These are phyloP conservation scores for Penicillium canescens DNA, from an alignment of 495 filamentous ascomycete species.

Conservation along the genomic window DNA sequence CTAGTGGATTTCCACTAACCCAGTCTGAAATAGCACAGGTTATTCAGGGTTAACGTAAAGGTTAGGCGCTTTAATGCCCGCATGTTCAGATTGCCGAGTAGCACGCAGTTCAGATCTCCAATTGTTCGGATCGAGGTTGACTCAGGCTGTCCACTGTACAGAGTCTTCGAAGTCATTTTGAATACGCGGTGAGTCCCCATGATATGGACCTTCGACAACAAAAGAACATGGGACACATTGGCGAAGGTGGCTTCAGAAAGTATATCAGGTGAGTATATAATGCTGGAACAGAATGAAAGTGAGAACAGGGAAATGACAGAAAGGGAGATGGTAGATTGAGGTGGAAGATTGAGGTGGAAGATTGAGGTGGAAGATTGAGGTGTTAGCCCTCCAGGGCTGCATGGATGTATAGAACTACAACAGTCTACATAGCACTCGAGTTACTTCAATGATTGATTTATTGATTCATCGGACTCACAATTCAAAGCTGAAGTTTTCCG, in stretches of 20 bases:
- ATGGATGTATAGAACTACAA: too few relatives aligned
- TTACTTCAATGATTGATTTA: too few relatives aligned
- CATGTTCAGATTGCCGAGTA: slow-evolving; percentile 2
- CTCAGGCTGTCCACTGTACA: slow-evolving; percentile 18
- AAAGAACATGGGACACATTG: slow-evolving; percentile 7
- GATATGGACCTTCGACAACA: slow-evolving; percentile 8
- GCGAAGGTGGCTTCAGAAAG: slow-evolving; percentile 8
- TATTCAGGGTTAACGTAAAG: slow-evolving; percentile 7
- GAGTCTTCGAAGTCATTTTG: slow-evolving; percentile 19
- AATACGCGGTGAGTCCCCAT: slow-evolving; percentile 13
- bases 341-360: too few relatives aligned
- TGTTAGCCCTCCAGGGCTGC: too few relatives aligned
- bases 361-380: too few relatives aligned
- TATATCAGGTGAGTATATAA: neutral
- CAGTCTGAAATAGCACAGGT: slow-evolving; percentile 18
- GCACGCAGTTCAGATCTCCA: slow-evolving; percentile 15
- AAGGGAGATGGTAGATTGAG: too few relatives aligned
- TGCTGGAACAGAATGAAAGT: too few relatives aligned
- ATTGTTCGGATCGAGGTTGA: slow-evolving; percentile 1
- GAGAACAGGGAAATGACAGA: too few relatives aligned
- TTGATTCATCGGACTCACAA: too few relatives aligned
- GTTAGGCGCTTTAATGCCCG: slow-evolving; percentile 8
- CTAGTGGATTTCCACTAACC: slow-evolving; percentile 15
- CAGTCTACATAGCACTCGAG: too few relatives aligned
- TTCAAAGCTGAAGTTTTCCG: too few relatives aligned